phyloP scores from a whole-genome alignment of 2,329 filamentous ascomycete genomes.

The Xylariaceae sp. region DNA sequence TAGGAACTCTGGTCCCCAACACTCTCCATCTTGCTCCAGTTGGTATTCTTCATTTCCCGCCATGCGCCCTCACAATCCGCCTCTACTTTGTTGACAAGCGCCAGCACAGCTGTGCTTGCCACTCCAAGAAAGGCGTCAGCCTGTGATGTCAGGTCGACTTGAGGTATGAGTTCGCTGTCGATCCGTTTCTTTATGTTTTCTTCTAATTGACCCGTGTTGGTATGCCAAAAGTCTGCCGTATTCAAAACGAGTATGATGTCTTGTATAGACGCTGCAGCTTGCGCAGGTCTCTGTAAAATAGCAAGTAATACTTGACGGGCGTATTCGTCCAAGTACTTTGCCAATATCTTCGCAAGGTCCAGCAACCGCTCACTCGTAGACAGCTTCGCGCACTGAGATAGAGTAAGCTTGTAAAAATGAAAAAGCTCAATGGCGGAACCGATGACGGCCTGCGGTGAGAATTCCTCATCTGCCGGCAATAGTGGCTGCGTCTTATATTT shows the following conservation, averaged over 20 bases:
- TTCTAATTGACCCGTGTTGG: slow-evolving; percentile 86
- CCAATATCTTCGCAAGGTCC: slow-evolving; percentile 78
- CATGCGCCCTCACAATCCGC: slow-evolving; percentile 77
- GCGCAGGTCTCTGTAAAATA: slow-evolving; percentile 56
- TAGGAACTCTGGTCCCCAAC: slow-evolving; percentile 94
- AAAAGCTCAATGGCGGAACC: slow-evolving; percentile 94
- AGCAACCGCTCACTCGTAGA: slow-evolving; percentile 84
- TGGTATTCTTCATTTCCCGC: slow-evolving; percentile 95
- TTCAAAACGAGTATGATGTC: slow-evolving; percentile 85
- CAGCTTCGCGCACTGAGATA: slow-evolving; percentile 92
- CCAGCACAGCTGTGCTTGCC: slow-evolving; percentile 77
- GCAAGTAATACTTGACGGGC: slow-evolving; percentile 84
- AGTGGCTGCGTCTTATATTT: slow-evolving; percentile 81
- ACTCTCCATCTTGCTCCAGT: slow-evolving; percentile 89
- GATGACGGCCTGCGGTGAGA: slow-evolving; percentile 83
- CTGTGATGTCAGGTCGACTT: slow-evolving; percentile 85
- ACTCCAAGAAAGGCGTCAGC: slow-evolving; percentile 95
- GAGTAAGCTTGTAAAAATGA: slow-evolving; percentile 87
- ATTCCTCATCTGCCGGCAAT: slow-evolving; percentile 80
- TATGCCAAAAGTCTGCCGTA: slow-evolving; percentile 95
- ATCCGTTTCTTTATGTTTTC: slow-evolving; percentile 91
- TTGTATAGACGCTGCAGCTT: slow-evolving; percentile 54
- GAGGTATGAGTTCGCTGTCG: slow-evolving; percentile 67
- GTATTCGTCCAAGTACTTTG: slow-evolving; percentile 92
- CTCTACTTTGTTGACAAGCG: slow-evolving; percentile 79